Evolutionary conservation across 1,139 yeast species (phyloP).

Genomic region (Schwanniomyces etchellsii): DNA sequence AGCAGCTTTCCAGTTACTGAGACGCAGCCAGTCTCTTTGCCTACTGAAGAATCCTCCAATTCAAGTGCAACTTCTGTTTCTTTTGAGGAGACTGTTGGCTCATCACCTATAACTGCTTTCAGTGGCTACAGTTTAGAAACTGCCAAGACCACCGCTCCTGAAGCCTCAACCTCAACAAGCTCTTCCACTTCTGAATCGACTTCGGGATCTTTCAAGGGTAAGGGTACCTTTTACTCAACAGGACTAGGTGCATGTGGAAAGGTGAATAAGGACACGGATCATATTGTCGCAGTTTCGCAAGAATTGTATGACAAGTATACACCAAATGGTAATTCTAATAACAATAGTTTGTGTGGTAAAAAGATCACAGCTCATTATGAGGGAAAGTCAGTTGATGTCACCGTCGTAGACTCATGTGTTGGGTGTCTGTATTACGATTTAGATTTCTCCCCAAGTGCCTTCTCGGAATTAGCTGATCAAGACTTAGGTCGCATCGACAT

Average conservation of each 20-base stretch:
- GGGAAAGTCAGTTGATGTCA: constrained; percentile 39
- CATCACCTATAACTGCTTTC: constrained; percentile 12
- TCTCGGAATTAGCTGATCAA: constrained; percentile 30
- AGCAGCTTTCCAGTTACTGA: constrained; percentile 3
- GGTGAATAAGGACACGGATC: constrained; percentile 41
- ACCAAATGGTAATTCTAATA: constrained; percentile 33
- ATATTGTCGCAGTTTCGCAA: constrained; percentile 40
- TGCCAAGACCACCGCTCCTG: constrained; percentile 20
- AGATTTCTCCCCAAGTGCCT: constrained; percentile 44
- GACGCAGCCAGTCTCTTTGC: too few species aligned
- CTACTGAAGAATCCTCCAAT: constrained; percentile 7
- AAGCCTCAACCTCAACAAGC: constrained; percentile 14
- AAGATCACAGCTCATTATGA: constrained; percentile 33
- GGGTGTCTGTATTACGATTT: constrained; percentile 35
- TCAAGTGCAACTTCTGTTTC: constrained; percentile 9
- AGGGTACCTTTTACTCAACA: constrained; percentile 55
- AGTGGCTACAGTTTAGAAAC: constrained; percentile 8
- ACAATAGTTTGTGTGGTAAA: constrained; percentile 39
- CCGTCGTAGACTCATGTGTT: constrained; percentile 38
- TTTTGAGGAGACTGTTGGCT: constrained; percentile 11
- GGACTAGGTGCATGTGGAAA: constrained; percentile 63
- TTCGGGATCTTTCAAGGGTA: constrained; percentile 29
- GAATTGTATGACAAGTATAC: constrained; percentile 26
- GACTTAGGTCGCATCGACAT: constrained; percentile 38
- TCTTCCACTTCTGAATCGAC: constrained; percentile 13